Conservation (phyloP, 768 basidiomycete species). For the Boletus subparvulus region DNA sequence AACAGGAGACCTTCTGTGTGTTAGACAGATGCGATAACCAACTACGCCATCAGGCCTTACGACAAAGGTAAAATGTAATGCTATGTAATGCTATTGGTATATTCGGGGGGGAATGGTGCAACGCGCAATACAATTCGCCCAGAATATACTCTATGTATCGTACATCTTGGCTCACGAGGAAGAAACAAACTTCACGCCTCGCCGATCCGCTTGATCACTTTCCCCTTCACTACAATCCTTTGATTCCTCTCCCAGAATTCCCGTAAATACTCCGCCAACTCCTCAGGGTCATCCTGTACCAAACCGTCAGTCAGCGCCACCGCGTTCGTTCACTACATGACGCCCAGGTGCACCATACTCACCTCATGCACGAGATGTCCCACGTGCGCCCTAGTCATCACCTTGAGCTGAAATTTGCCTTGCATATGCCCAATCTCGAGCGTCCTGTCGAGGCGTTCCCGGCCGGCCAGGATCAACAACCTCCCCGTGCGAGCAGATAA, state of each 20-base stretch:
- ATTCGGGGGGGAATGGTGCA: not conserved
- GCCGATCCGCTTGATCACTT: constrained; percentile 53
- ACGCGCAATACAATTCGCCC: too few relatives aligned
- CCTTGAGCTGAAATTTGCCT: constrained; percentile 92
- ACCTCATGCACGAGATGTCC: constrained; percentile 97
- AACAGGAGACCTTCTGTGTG: constrained; percentile 75
- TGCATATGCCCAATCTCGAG: constrained; percentile 98
- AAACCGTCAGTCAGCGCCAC: not conserved
- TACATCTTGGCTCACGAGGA: not conserved
- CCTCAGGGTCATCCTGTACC: constrained; percentile 78
- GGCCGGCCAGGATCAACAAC: constrained; percentile 86
- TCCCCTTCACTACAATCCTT: constrained; percentile 54
- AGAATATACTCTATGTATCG: not conserved
- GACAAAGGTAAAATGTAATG: not conserved
- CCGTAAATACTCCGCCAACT: constrained; percentile 74
- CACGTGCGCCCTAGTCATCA: constrained; percentile 53
- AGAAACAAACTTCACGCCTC: constrained; percentile 32
- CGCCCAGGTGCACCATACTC: constrained; percentile 16
- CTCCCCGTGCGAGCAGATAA: constrained; percentile 76
- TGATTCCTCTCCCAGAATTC: constrained; percentile 95
- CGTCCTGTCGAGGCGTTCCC: constrained; percentile 88
- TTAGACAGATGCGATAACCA: constrained; percentile 83
- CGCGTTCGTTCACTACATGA: not conserved
- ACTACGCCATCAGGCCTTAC: constrained; percentile 36
- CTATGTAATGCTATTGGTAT: too few relatives aligned